Percentiles rank a stretch among this genome's conserved stretches.
Conservation (phyloP, 2,329 filamentous ascomycete species). For the Tolypocladium cylindrosporum region DNA sequence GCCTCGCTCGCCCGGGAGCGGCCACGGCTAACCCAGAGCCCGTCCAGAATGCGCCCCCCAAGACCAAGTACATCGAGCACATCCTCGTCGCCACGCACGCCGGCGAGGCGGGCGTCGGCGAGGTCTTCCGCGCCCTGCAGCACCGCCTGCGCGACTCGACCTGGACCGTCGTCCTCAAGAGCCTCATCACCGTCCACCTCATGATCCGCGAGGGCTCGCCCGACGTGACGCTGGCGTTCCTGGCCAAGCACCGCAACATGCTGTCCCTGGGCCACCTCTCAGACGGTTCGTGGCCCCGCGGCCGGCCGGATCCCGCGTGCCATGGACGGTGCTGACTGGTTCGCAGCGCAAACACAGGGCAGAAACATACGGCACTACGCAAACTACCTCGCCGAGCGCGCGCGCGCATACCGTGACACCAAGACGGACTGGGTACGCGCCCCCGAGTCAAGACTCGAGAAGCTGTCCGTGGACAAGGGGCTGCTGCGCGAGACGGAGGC, state of each 20-base stretch:
- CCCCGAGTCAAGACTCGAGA: slow-evolving; percentile 75
- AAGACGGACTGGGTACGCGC: slow-evolving; percentile 83
- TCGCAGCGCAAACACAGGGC: slow-evolving; percentile 66
- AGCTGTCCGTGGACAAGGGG: slow-evolving; percentile 82
- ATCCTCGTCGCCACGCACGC: slow-evolving; percentile 92
- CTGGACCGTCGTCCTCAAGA: slow-evolving; percentile 99
- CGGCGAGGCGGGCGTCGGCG: slow-evolving; percentile 86
- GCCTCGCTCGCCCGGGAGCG: too few relatives aligned
- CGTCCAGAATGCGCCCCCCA: slow-evolving; percentile 76
- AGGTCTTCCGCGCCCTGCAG: slow-evolving; percentile 89
- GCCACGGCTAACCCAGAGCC: not conserved
- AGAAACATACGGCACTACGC: slow-evolving; percentile 90
- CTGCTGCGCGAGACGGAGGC: slow-evolving; percentile 83
- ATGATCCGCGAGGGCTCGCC: slow-evolving; percentile 95
- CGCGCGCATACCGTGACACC: slow-evolving; percentile 72
- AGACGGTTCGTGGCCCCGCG: slow-evolving; percentile 56
- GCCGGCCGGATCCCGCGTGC: not conserved
- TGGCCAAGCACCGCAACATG: slow-evolving; percentile 72
- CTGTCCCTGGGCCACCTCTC: slow-evolving; percentile 86
- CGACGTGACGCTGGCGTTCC: slow-evolving; percentile 77
- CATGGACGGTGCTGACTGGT: not conserved
- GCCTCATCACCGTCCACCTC: slow-evolving; percentile 86
- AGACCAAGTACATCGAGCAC: slow-evolving; percentile 98
- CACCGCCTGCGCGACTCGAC: slow-evolving; percentile 86
- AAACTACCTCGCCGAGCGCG: slow-evolving; percentile 74